Conservation (phyloP, 768 basidiomycete species). For the Podaxis pistillaris region DNA sequence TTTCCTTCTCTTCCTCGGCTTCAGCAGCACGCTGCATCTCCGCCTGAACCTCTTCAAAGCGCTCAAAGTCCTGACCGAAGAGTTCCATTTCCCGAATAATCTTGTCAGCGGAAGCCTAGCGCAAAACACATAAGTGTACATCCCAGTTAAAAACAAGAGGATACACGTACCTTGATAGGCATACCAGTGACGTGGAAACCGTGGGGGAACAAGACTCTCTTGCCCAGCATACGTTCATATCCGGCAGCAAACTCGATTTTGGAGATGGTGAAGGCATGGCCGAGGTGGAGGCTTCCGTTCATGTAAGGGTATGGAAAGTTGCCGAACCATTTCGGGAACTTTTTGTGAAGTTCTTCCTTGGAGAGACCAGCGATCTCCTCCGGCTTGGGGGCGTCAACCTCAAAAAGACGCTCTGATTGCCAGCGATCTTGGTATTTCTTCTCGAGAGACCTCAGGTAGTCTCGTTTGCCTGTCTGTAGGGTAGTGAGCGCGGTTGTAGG, state of each 20-base stretch:
- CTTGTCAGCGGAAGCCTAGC: conserved; percentile 93
- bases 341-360: conserved; percentile 61
- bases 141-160: background rate
- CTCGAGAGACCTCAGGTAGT: conserved; percentile 81
- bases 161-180: conserved; percentile 89
- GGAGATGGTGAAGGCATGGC: conserved; percentile 97
- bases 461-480: conserved; percentile 89
- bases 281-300: conserved; percentile 96
- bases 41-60: conserved; percentile 49
- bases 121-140: background rate
- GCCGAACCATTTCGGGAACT: conserved; percentile 96
- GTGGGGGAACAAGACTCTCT: conserved; percentile 93
- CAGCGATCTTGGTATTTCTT: conserved; percentile 82
- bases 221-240: conserved; percentile 93
- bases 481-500: background rate
- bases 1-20: conserved; percentile 43
- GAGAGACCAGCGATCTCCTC: conserved; percentile 63
- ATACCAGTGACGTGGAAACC: conserved; percentile 98
- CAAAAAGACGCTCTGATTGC: conserved; percentile 76
- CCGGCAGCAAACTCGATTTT: conserved; percentile 98
- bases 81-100: conserved; percentile 95
- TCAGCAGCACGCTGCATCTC: conserved; percentile 46
- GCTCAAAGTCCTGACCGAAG: conserved; percentile 88
- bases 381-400: conserved; percentile 75
- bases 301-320: conserved; percentile 97